Evolutionary conservation across 1,284 basidiomycete genomes (phyloP), one percentile per base, ranked within the genome.

Genomic region (Hemileia vastatrix): DNA sequence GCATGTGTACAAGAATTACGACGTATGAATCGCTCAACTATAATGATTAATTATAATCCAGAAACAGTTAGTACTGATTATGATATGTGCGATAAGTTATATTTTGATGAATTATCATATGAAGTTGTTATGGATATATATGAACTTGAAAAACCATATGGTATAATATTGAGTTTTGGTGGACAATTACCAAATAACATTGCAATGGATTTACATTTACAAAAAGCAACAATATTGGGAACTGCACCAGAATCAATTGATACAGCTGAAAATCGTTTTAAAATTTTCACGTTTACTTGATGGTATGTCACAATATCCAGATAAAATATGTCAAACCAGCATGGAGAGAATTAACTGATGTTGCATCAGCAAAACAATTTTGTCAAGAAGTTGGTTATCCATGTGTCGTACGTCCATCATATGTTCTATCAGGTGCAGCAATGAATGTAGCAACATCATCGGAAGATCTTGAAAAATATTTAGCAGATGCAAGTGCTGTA

Each of bases 21-120:
- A 64, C 87, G 93, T 45, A 86, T 88, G 73, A 91, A 91, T 18
- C 81, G 90, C 67, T 90, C 90, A 73, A 97, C 94, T 4, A 85
- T 97, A 78, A 97, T 97, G 94, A 88, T 97, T 79, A 97, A 97
- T 80, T 97, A 97, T 79, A 97, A 97, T 77, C 94, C 94, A 21
- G 94, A 98, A 80, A 98, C 94, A 0, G 94, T 98, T 75, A 92
- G 88, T 73, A 97, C 94, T 51, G 94, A 98, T 77, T 97, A 96
- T 77, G 94, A 98, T 78, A 94, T 97, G 76, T 94, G 94, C 27
- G 94, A 97, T 77, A 84, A 90, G 48, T 82, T 98, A 51, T 98
- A 97, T 81, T 98, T 98, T 76, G 94, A 98, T 79, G 95, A 94
- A 77, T 96, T 98, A 80, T 87, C 87, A 69, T 79, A 96, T 70